Conservation (phyloP, 768 basidiomycete species). For the Filobasidium floriforme region DNA sequence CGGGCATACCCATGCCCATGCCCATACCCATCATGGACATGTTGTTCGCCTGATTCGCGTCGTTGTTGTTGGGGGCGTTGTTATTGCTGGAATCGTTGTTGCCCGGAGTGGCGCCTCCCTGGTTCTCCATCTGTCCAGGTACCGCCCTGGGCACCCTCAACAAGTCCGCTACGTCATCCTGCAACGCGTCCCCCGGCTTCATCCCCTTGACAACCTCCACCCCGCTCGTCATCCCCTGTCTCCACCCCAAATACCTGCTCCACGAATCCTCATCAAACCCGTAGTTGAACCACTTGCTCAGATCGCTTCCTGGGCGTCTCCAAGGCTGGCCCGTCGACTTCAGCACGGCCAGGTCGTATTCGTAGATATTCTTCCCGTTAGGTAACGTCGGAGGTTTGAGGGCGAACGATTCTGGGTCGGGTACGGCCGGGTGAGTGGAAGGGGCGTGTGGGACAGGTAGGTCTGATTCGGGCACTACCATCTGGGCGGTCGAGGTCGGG, state of each 20-base stretch:
- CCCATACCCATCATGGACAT: constrained; percentile 28
- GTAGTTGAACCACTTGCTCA: constrained; percentile 98
- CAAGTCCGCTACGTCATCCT: constrained; percentile 25
- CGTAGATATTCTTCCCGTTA: constrained; percentile 55
- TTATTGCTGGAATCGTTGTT: constrained; percentile 57
- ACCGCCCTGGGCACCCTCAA: constrained; percentile 20
- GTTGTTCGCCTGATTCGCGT: constrained; percentile 48
- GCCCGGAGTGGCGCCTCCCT: constrained; percentile 12
- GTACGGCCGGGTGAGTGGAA: constrained; percentile 70
- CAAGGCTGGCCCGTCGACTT: constrained; percentile 71
- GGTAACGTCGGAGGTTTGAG: constrained; percentile 40
- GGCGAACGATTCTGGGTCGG: constrained; percentile 60
- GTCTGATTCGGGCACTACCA: constrained; percentile 35
- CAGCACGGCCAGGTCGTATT: constrained; percentile 59
- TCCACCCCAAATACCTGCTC: constrained; percentile 63
- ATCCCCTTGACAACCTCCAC: constrained; percentile 33
- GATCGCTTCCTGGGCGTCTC: constrained; percentile 82
- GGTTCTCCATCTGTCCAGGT: constrained; percentile 47
- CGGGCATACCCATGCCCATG: constrained; percentile 42
- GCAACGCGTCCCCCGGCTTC: constrained; percentile 14
- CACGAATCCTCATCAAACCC: constrained; percentile 96
- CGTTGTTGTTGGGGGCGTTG: constrained; percentile 54
- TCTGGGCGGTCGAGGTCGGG: constrained; percentile 23
- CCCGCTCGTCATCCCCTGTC: constrained; percentile 42
- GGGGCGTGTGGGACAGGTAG: constrained; percentile 39